Percentiles rank a stretch among this genome's conserved stretches.
Conservation (phyloP, 306 rosid genomes). For the Sindora glabra region DNA sequence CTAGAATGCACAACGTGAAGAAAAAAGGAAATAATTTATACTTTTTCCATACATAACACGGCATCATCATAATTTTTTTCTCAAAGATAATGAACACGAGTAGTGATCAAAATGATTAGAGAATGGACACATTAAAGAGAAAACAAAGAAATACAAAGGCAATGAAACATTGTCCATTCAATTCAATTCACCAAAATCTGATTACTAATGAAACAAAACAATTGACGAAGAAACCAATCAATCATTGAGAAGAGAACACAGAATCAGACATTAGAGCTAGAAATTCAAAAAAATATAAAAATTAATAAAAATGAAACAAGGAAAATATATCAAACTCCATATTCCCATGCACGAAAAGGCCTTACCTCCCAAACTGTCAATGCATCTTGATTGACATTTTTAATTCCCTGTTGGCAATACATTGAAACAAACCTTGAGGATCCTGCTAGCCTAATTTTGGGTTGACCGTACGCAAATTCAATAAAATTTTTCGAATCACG, state of each 20-base stretch:
- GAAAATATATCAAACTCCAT: background rate
- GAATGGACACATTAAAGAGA: background rate
- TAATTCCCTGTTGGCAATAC: conserved; percentile 71
- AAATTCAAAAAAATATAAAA: background rate
- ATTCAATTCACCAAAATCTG: background rate
- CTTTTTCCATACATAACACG: background rate
- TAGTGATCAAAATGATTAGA: background rate
- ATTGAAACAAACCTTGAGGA: conserved; percentile 50
- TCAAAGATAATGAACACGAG: background rate
- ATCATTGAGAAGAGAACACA: no score
- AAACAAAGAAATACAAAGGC: background rate
- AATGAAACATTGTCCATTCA: background rate
- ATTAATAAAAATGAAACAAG: background rate
- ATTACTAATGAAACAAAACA: background rate
- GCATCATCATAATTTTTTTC: background rate
- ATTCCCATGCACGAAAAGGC: background rate
- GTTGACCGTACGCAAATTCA: conserved; percentile 25
- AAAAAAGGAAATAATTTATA: conserved; percentile 1
- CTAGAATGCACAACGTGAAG: background rate
- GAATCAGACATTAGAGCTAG: background rate
- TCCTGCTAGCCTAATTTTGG: conserved; percentile 42
- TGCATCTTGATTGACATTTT: conserved; percentile 88
- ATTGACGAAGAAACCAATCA: background rate
- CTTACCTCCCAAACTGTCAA: conserved; percentile 87
- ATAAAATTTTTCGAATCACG: conserved; percentile 18